Percentiles rank a stretch among this genome's conserved stretches.
Conservation (phyloP, 2,329 filamentous ascomycete genomes). For the Atkinsonella hypoxylon region DNA sequence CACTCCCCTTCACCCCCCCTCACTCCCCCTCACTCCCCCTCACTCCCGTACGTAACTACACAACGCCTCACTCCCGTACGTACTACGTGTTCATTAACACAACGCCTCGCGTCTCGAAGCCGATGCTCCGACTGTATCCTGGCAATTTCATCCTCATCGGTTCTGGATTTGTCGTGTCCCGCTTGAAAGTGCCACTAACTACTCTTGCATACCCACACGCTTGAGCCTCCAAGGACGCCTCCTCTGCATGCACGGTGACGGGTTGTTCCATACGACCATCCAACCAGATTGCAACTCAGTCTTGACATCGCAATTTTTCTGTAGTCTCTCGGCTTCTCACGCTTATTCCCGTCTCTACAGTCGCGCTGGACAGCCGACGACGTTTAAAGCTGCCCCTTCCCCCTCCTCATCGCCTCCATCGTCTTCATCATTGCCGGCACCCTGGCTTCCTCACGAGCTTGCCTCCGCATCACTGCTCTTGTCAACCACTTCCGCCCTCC, state of each 20-base stretch:
- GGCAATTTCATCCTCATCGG: neutral
- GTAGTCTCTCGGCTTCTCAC: neutral
- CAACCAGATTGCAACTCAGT: neutral
- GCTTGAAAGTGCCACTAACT: neutral
- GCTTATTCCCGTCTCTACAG: neutral
- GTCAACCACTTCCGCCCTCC: slow-evolving; percentile 40
- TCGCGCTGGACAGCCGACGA: slow-evolving; percentile 16
- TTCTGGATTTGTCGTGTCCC: neutral
- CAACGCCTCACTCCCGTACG: too few relatives aligned
- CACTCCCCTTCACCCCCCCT: too few relatives aligned
- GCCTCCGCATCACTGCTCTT: slow-evolving; percentile 45
- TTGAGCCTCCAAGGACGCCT: neutral
- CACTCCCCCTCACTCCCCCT: too few relatives aligned
- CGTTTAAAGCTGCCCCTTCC: slow-evolving; percentile 17
- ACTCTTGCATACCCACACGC: neutral
- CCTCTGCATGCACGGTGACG: neutral
- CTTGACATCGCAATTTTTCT: neutral
- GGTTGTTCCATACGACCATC: neutral
- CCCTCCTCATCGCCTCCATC: slow-evolving; percentile 35
- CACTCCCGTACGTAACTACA: too few relatives aligned
- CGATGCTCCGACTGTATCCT: too few relatives aligned
- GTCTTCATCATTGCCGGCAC: slow-evolving; percentile 49
- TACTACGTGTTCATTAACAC: too few relatives aligned
- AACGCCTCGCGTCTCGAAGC: too few relatives aligned
- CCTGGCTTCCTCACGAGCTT: slow-evolving; percentile 53